Base-by-base conservation (phyloP, 1,139 yeast species). In the Insectozyma bohioensis region DNA sequence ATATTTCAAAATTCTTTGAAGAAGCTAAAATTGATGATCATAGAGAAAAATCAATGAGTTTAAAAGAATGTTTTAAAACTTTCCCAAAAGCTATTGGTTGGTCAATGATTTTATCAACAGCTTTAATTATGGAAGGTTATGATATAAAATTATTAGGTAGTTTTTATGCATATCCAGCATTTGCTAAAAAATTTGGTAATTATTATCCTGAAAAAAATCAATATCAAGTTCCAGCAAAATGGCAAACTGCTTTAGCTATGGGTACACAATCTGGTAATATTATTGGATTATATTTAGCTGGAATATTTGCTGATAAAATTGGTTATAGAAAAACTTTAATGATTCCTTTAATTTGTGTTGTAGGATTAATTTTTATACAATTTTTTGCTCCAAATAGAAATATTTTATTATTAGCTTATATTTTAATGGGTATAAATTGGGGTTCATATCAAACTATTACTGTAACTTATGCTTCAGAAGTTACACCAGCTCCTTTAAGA, bases 381-480 rank as follows among this genome's bases (percentile, higher is more conserved):
- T 72, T 72, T 47, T 73, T 72, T 49, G 71, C 78, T 14, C 54
- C 59, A 12, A 54, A 52, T 41, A 47, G 63, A 15, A 56, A 51
- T 8, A 59, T 65, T 39, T 55, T 73, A 36, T 54, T 67, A 24
- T 67, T 61, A 17, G 75, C 77, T 30, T 74, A 72, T 43, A 46
- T 72, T 23, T 50, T 72, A 12, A 56, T 64, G 43, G 79, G 79
- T 37, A 40, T 74, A 20, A 66, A 69, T 13, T 74, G 78, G 78
- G 79, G 80, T 40, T 63, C 67, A 25, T 68, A 71, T 51, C 76
- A 69, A 39, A 61, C 71, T 9, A 54, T 72, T 45, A 64, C 74
- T 12, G 69, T 72, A 12, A 54, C 73, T 6, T 75, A 72, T 46
- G 74, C 78, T 11, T 61, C 75, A n/a, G 80, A 75, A 46, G 68